These are phyloP conservation scores for Letharia lupina DNA, from an alignment of 495 filamentous ascomycete species.

Conservation along the genomic window DNA sequence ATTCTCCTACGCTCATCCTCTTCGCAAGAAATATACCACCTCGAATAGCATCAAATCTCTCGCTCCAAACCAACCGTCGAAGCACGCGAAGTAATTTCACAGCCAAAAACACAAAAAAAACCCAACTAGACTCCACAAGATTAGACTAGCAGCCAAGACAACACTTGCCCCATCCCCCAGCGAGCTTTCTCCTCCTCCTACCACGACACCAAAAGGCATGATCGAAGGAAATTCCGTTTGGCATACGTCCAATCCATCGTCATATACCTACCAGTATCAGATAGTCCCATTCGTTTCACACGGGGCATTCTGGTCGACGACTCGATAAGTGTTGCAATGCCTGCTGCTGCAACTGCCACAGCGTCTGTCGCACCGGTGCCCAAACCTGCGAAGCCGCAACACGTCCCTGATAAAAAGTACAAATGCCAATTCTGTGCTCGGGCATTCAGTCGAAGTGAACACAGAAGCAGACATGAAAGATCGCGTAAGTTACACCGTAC, in stretches of 20 bases:
- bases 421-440: constrained; percentile 98
- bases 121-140: constrained; percentile 16
- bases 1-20: constrained; percentile 3
- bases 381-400: constrained; percentile 40
- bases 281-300: constrained; percentile 21
- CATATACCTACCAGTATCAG: constrained; percentile 18
- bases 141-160: constrained; percentile 20
- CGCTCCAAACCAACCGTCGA: neutral
- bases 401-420: constrained; percentile 64
- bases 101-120: neutral
- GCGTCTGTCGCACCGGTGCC: constrained; percentile 11
- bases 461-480: constrained; percentile 92
- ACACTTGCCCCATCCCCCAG: constrained; percentile 10
- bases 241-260: constrained; percentile 19
- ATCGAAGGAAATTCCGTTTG: constrained; percentile 18
- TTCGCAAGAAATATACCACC: neutral
- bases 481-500: constrained; percentile 69
- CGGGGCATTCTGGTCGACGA: constrained; percentile 20
- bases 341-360: constrained; percentile 45
- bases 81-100: constrained; percentile 4
- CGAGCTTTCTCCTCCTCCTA: constrained; percentile 4
- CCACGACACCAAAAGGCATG: constrained; percentile 15
- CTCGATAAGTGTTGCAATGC: constrained; percentile 15
- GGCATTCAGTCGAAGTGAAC: constrained; percentile 94
- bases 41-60: neutral